Evolutionary conservation across 305 asterid genomes (phyloP), one percentile per base, ranked within the genome.

Genomic region (Fraxinus latifolia): DNA sequence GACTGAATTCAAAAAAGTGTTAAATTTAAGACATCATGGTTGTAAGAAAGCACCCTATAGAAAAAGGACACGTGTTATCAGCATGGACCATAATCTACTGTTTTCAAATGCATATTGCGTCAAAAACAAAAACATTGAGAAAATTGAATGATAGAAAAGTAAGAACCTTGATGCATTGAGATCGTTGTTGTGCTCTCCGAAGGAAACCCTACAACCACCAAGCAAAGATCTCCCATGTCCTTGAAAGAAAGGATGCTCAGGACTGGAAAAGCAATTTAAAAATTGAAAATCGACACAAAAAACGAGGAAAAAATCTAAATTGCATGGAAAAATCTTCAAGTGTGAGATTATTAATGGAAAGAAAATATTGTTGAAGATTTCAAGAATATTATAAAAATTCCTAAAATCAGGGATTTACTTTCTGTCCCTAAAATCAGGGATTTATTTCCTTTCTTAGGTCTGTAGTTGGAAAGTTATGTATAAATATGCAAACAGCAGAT

Each of bases 201-300:
- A 91, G 62, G 91, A 87, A 87, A 86, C 89, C 83, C 86, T 88
- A 82, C 87, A 88, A 78, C 87, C 95, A 80, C 98, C 96, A 88
- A 93, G 98, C 93, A 94, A 86, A 78, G 98, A 94, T 86, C 97
- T 88, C 65, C 97, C 94, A 78, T 87, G 97, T 80, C 94, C 95
- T 79, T 90, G 95, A 79, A 90, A 92, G 83, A 88, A 68, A 81
- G 94, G 94, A 85, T 89, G 94, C 89, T 93, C 97, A 14, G 97
- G 98, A 89, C 97, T 94, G 88, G 32, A 89, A 85, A 67, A 84
- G 67, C 33, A 65, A 55, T 55, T 55, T 17, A 55, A 55, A 55
- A 55, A 55, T 74, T 60, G 55, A 76, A 68, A 32, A 37, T 34
- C 50, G 27, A 17, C 67, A 44, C 1, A 76, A 68, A 76, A 82